These are phyloP conservation scores for Cunninghamia lanceolata DNA, from an alignment of 75 land plant species.

Conservation along the genomic window DNA sequence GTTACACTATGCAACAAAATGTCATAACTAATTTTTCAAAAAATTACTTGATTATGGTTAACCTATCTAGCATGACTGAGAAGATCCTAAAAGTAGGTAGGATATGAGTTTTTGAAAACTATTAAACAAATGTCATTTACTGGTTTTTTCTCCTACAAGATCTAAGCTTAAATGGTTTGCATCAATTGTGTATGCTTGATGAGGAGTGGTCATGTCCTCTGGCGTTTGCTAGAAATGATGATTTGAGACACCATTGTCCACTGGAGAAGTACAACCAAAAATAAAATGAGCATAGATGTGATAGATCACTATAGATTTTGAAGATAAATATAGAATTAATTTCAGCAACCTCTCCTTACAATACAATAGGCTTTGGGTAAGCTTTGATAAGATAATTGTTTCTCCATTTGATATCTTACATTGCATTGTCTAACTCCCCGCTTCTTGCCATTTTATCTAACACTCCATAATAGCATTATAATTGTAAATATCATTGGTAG, in stretches of 20 bases:
- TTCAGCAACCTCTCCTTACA: constrained; percentile 46
- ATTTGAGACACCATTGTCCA: constrained; percentile 56
- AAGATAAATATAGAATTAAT: not conserved
- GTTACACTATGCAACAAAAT: too few relatives aligned
- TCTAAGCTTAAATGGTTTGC: constrained; percentile 52
- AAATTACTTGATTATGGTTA: not conserved
- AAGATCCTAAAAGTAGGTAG: constrained; percentile 36
- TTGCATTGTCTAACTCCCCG: constrained; percentile 39
- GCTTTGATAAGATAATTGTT: constrained; percentile 53
- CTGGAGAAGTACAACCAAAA: constrained; percentile 15
- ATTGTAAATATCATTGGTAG: too few relatives aligned
- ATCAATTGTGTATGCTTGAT: constrained; percentile 49
- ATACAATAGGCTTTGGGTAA: constrained; percentile 37
- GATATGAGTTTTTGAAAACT: constrained; percentile 36
- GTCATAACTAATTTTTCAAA: not conserved
- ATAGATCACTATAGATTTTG: not conserved
- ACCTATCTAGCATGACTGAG: constrained; percentile 50
- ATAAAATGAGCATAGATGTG: not conserved
- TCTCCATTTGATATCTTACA: constrained; percentile 60
- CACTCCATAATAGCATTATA: constrained; percentile 59
- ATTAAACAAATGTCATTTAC: constrained; percentile 66
- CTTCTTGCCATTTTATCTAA: constrained; percentile 28
- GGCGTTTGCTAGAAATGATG: constrained; percentile 67
- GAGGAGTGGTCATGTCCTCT: constrained; percentile 60
- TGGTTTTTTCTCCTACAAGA: constrained; percentile 70